Conservation (phyloP, 2,329 filamentous ascomycete species). For the Penicillium sp. region DNA sequence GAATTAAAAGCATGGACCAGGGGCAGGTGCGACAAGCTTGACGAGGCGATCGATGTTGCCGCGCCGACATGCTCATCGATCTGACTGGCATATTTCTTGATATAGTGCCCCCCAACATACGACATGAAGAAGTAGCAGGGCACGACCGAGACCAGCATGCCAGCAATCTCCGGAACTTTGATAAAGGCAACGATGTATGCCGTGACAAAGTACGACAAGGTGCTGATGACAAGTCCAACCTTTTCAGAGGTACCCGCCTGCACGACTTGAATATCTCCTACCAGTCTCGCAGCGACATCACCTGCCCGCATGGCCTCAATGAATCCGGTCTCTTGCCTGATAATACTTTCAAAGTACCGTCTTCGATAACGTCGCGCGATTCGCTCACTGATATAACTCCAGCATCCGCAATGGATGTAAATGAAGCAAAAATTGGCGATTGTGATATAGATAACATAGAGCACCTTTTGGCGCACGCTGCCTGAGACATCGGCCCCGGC, state of each 20-base stretch:
- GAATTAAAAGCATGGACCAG: conserved; percentile 61
- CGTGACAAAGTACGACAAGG: conserved; percentile 59
- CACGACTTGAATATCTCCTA: conserved; percentile 59
- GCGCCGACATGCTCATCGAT: conserved; percentile 50
- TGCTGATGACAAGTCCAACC: conserved; percentile 59
- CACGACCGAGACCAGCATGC: conserved; percentile 57
- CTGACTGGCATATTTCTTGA: conserved; percentile 43
- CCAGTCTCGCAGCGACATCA: conserved; percentile 57
- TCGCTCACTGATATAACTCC: conserved; percentile 58
- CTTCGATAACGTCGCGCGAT: conserved; percentile 58
- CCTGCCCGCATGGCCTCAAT: conserved; percentile 58
- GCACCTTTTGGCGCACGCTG: conserved; percentile 44
- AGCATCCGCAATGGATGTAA: conserved; percentile 59
- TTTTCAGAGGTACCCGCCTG: conserved; percentile 65
- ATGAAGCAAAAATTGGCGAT: conserved; percentile 58
- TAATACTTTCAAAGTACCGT: conserved; percentile 52
- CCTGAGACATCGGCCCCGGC: conserved; percentile 8
- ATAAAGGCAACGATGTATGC: conserved; percentile 63
- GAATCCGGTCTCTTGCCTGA: conserved; percentile 58
- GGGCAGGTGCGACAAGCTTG: conserved; percentile 53
- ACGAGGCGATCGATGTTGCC: conserved; percentile 57
- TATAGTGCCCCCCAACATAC: conserved; percentile 49
- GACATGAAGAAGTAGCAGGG: conserved; percentile 58
- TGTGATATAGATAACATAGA: conserved; percentile 58
- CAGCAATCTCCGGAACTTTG: conserved; percentile 56